Evolutionary conservation across 2,329 filamentous ascomycete genomes (phyloP), one percentile per base, ranked within the genome.

Genomic region (Xylaria sp.): DNA sequence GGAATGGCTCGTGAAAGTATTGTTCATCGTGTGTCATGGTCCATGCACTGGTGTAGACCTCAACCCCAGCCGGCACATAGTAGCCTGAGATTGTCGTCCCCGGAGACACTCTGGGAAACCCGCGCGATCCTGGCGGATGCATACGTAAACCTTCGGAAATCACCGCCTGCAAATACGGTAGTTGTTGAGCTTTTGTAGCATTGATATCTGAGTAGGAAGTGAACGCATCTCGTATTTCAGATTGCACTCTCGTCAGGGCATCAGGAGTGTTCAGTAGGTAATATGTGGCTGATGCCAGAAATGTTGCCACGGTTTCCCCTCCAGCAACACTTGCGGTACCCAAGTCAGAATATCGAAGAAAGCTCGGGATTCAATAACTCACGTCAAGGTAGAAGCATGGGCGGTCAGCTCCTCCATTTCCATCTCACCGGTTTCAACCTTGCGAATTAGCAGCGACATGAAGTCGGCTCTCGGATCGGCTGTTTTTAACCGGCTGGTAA

Each of bases 271-370:
- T 74, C 39, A 74, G 64, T 8, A 82, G 73, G 64, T 78, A 78
- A 66, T 76, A 81, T 12, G 78, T 75, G 5, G 76, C 70, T 3
- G 75, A 76, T 1, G 79, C 63, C 15, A 78, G 15, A 78, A 81
- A 80, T 4, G 82, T 85, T 1, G 83, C 83, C 3, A 83, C 84
- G 0, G 85, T 87, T 68, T 86, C 84, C 37, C 82, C 83, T 10
- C 84, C 84, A 1, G 83, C 84, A 39, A 84, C 28, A 28, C 28
- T 28, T 28, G 28, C 28, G 28, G 28, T 28, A 3, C 28, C 5
- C 28, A 28, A 28, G 28, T 28, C 3, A 28, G 28, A 28, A 28
- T 28, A 28, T 28, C 23, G 28, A 28, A 28, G 28, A 28, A 28
- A 28, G 28, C 28, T 28, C 28, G 28, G 28, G 28, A 6, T 4